Evolutionary conservation across 192 early-diverging fungal genomes (phyloP).

Genomic region (Funneliformis geosporum): DNA sequence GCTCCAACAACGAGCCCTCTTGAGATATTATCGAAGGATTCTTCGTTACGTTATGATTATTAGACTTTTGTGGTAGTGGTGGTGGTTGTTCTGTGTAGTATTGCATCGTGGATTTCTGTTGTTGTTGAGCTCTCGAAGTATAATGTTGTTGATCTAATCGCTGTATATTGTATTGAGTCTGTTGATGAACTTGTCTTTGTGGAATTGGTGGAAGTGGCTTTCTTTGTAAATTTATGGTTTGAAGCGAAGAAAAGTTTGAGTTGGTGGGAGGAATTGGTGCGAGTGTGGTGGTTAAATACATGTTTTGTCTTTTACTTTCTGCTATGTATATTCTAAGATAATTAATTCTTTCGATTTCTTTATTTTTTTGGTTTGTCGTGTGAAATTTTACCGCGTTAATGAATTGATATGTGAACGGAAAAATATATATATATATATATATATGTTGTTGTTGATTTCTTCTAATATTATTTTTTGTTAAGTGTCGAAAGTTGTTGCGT

Average conservation of each 20-base stretch:
- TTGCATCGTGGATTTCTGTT: neutral
- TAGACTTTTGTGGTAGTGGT: neutral
- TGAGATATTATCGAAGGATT: neutral
- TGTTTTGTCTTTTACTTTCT: neutral
- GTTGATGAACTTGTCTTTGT: neutral
- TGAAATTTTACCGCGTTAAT: constrained; percentile 2
- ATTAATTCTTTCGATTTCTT: too few relatives aligned
- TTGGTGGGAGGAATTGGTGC: neutral
- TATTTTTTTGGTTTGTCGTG: too few relatives aligned
- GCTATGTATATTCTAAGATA: neutral
- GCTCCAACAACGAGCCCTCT: neutral
- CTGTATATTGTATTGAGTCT: neutral
- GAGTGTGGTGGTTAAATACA: constrained; percentile 15
- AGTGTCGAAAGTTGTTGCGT: too few relatives aligned
- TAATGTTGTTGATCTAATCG: neutral
- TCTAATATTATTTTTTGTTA: too few relatives aligned
- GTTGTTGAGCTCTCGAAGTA: neutral
- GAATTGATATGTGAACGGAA: too few relatives aligned
- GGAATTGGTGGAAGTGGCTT: constrained; percentile 9
- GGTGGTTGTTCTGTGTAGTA: neutral
- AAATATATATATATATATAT: too few relatives aligned
- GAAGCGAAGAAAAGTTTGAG: constrained; percentile 1
- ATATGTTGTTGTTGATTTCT: too few relatives aligned
- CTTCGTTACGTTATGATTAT: neutral
- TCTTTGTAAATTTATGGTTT: constrained; percentile 14